These are phyloP conservation scores for Suillus weaverae DNA, from an alignment of 768 basidiomycete species.

Conservation along the genomic window DNA sequence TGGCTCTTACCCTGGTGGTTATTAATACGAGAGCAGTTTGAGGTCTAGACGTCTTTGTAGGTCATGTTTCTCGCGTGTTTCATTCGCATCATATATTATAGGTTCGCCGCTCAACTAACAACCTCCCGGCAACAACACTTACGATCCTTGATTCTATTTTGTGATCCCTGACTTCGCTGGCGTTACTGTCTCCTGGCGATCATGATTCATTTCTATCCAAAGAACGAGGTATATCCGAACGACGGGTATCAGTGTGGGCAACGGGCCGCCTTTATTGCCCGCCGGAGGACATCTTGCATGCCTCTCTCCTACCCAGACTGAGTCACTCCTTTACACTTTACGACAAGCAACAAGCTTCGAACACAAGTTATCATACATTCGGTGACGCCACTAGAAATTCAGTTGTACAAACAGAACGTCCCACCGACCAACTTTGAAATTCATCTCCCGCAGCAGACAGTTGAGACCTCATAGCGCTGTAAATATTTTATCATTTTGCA, in stretches of 20 bases:
- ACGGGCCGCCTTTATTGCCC: too few species aligned
- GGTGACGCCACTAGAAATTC: constrained; percentile 67
- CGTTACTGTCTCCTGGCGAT: too few species aligned
- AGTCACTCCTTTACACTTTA: constrained; percentile 54
- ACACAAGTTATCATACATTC: constrained; percentile 79
- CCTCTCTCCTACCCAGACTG: neutral
- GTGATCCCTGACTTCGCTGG: too few species aligned
- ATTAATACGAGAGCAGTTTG: neutral
- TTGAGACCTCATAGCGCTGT: constrained; percentile 9
- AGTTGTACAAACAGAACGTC: constrained; percentile 43
- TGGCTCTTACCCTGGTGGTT: neutral
- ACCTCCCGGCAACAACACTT: neutral
- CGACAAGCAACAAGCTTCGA: constrained; percentile 87
- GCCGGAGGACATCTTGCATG: too few species aligned
- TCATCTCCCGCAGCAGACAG: constrained; percentile 5
- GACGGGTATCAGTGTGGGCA: too few species aligned
- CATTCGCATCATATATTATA: neutral
- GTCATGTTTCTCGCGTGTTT: too few species aligned
- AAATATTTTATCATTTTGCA: neutral
- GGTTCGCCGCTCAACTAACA: neutral
- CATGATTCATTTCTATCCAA: too few species aligned
- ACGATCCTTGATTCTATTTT: too few species aligned
- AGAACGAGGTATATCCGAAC: too few species aligned
- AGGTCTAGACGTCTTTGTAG: neutral
- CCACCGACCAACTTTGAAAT: neutral